Conservation (phyloP, 202 grass and related monocot species). For the Panicum hallii region DNA sequence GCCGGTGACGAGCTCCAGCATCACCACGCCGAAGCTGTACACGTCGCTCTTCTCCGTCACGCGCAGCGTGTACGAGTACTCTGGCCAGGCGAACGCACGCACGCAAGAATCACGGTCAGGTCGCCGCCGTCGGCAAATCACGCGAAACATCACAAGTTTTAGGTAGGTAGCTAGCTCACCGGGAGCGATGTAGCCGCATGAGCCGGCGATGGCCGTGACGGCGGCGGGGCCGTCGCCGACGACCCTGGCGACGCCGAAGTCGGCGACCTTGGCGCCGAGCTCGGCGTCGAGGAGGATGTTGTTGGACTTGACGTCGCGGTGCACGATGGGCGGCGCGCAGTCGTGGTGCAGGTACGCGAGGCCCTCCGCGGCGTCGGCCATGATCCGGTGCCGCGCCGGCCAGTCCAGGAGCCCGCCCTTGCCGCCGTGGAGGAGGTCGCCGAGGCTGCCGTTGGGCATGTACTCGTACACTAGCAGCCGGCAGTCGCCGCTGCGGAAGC, state of each 20-base stretch:
- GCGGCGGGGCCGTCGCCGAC: conserved; percentile 17
- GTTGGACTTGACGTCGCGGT: conserved; percentile 83
- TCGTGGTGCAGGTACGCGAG: conserved; percentile 85
- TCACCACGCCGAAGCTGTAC: conserved; percentile 82
- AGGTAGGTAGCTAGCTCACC: conserved; percentile 46
- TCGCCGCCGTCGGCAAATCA: too few species aligned
- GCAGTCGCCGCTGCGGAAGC: conserved; percentile 52
- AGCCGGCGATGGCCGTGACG: conserved; percentile 64
- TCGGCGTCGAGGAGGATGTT: conserved; percentile 81
- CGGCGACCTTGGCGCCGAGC: conserved; percentile 68
- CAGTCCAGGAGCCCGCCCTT: conserved; percentile 62
- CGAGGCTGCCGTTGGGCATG: conserved; percentile 83
- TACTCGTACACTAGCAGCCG: conserved; percentile 84
- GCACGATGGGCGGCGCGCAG: conserved; percentile 69
- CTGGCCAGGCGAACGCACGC: neutral
- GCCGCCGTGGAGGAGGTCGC: conserved; percentile 70
- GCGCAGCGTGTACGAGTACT: conserved; percentile 84
- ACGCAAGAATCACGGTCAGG: neutral
- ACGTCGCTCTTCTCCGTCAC: conserved; percentile 95
- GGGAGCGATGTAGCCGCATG: conserved; percentile 85
- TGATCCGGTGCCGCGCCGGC: conserved; percentile 56
- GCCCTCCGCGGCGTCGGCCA: conserved; percentile 64
- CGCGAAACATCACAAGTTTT: too few species aligned
- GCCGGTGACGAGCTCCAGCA: conserved; percentile 77
- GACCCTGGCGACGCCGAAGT: conserved; percentile 71